phyloP scores from a whole-genome alignment of 768 basidiomycete species.

The Lepiota brunneoincarnata region DNA sequence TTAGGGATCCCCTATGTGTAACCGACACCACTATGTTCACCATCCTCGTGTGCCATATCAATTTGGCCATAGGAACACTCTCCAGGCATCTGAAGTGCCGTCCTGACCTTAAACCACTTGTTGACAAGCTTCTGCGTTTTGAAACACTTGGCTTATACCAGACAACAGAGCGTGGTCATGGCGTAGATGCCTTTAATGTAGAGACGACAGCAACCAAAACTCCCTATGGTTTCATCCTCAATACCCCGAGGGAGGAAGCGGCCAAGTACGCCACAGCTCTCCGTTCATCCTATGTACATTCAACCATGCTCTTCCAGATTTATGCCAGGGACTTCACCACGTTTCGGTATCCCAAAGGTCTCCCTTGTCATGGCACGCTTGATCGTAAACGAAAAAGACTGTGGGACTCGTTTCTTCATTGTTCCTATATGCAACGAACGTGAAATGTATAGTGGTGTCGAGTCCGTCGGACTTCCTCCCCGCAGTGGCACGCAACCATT shows the following conservation, averaged over 20 bases:
- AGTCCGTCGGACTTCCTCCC: conserved; percentile 46
- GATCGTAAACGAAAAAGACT: conserved; percentile 48
- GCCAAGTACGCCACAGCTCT: conserved; percentile 47
- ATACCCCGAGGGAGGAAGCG: conserved; percentile 56
- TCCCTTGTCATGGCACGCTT: conserved; percentile 56
- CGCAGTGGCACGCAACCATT: conserved; percentile 53
- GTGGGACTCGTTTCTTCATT: conserved; percentile 51
- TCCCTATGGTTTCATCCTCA: conserved; percentile 46
- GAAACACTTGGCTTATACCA: conserved; percentile 54
- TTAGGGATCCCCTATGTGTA: conserved; percentile 50
- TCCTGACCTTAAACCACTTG: conserved; percentile 47
- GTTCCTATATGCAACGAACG: conserved; percentile 52
- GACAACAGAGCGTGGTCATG: conserved; percentile 55
- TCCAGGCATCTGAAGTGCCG: conserved; percentile 46
- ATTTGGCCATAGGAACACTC: conserved; percentile 50
- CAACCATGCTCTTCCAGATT: conserved; percentile 34
- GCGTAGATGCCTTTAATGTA: conserved; percentile 56
- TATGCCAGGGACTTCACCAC: conserved; percentile 56
- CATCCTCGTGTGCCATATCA: conserved; percentile 49
- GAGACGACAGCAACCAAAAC: conserved; percentile 59
- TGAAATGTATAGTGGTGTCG: conserved; percentile 52
- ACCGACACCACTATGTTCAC: conserved; percentile 53
- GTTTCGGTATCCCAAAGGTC: conserved; percentile 51
- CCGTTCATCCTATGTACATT: conserved; percentile 2
- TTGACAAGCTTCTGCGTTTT: conserved; percentile 47